Conservation (phyloP, 768 basidiomycete genomes). For the Macrocybe gigantea region DNA sequence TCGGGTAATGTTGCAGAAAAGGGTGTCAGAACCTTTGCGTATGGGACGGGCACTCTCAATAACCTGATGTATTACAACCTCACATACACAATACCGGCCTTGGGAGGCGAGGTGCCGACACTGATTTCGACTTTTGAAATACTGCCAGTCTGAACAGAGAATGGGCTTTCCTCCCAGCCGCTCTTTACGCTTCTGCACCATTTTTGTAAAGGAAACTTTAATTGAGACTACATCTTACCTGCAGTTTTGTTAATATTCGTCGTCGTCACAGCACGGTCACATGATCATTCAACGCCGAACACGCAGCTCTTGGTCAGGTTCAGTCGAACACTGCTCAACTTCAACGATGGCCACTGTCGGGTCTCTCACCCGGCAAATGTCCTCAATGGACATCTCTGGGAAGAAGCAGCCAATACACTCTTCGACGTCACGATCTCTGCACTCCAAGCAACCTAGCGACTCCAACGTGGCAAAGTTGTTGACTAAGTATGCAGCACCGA, state of each 20-base stretch:
- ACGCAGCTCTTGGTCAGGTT: not conserved
- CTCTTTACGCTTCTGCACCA: too few species aligned
- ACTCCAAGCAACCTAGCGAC: conserved; percentile 54
- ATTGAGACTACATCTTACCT: too few species aligned
- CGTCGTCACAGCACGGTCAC: conserved; percentile 4
- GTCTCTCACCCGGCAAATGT: conserved; percentile 63
- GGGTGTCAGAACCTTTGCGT: conserved; percentile 12
- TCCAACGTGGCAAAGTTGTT: conserved; percentile 63
- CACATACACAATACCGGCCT: conserved; percentile 13
- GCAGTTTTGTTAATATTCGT: too few species aligned
- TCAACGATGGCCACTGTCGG: conserved; percentile 38
- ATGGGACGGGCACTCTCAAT: conserved; percentile 16
- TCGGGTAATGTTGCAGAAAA: conserved; percentile 14
- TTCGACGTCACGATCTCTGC: conserved; percentile 23
- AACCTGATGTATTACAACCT: conserved; percentile 21
- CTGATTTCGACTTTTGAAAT: too few species aligned
- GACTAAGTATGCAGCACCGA: conserved; percentile 69
- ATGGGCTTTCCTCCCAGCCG: too few species aligned
- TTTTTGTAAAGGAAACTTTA: too few species aligned
- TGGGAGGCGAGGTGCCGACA: too few species aligned
- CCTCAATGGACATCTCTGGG: conserved; percentile 54
- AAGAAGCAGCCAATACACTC: conserved; percentile 31
- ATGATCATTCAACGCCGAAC: not conserved
- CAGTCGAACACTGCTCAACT: not conserved
- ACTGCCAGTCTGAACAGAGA: too few species aligned